Evolutionary conservation across 1,139 yeast species (phyloP).

Genomic region (Magnusiomyces paraingens): DNA sequence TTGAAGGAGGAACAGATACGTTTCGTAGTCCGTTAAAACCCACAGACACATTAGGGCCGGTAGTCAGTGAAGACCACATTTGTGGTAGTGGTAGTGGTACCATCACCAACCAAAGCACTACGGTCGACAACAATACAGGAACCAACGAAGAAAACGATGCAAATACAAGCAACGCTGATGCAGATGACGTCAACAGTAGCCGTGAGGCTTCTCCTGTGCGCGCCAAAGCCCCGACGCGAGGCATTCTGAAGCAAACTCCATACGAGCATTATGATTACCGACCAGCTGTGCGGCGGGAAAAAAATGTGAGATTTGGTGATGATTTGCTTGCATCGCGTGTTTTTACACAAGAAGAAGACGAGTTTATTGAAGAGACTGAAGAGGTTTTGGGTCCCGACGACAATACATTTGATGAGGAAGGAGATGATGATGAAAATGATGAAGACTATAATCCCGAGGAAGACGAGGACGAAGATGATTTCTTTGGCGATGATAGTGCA

Average conservation of each 20-base stretch:
- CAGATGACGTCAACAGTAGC: too few species aligned
- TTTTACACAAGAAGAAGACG: conserved; percentile 6
- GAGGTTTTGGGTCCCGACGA: neutral
- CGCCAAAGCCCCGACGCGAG: neutral
- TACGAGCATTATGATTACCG: conserved; percentile 14
- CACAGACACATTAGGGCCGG: too few species aligned
- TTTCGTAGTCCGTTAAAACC: too few species aligned
- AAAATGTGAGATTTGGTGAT: conserved; percentile 6
- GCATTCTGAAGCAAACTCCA: neutral
- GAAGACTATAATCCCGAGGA: neutral
- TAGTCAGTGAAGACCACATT: too few species aligned
- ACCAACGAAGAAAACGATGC: too few species aligned
- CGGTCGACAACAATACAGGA: too few species aligned
- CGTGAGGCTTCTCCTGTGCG: too few species aligned
- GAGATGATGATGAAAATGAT: neutral
- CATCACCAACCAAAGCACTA: too few species aligned
- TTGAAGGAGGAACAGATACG: too few species aligned
- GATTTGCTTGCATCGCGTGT: conserved; percentile 10
- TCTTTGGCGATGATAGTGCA: too few species aligned
- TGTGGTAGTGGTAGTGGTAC: too few species aligned
- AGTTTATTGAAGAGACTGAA: neutral
- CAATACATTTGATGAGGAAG: neutral
- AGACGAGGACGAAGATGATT: neutral
- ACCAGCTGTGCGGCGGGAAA: conserved; percentile 13
- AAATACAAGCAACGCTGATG: too few species aligned